Evolutionary conservation across 192 early-diverging fungal genomes (phyloP).

Genomic region (Geranomyces variabilis): DNA sequence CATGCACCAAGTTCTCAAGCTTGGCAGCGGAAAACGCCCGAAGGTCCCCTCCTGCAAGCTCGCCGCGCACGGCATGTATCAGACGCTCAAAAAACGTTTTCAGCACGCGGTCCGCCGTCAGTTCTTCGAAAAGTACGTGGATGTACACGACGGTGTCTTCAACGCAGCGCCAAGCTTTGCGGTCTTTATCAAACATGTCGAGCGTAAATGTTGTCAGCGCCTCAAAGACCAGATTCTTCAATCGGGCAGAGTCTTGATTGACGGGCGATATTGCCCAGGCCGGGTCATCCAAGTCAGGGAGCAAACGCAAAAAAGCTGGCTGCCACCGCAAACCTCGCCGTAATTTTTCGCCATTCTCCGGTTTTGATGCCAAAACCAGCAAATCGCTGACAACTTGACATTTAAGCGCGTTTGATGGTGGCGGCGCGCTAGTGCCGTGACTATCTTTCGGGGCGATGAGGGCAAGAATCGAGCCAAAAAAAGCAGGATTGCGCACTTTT

Average conservation of each 20-base stretch:
- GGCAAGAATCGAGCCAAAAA: conserved; percentile 24
- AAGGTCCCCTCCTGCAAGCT: conserved; percentile 30
- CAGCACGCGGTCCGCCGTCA: conserved; percentile 24
- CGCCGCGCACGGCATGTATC: conserved; percentile 27
- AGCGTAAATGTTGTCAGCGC: conserved; percentile 29
- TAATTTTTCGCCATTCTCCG: conserved; percentile 38
- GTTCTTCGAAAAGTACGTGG: conserved; percentile 24
- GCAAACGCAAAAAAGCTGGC: conserved; percentile 1
- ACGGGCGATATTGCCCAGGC: neutral
- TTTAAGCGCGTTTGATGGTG: conserved; percentile 2
- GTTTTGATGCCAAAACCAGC: conserved; percentile 18
- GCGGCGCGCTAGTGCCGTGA: neutral
- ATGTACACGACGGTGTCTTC: conserved; percentile 42
- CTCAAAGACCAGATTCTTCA: conserved; percentile 31
- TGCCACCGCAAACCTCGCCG: conserved; percentile 43
- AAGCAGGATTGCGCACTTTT: conserved; percentile 29
- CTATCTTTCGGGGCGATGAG: conserved; percentile 1
- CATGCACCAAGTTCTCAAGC: conserved; percentile 44
- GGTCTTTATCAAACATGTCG: conserved; percentile 45
- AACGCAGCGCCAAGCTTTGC: conserved; percentile 42
- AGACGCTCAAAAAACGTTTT: conserved; percentile 26
- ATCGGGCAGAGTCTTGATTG: neutral
- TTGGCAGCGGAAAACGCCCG: conserved; percentile 33
- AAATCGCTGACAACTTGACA: conserved; percentile 28
- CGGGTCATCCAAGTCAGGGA: neutral